phyloP scores from a whole-genome alignment of 108 stramenopile species.

The Seminavis robusta region DNA sequence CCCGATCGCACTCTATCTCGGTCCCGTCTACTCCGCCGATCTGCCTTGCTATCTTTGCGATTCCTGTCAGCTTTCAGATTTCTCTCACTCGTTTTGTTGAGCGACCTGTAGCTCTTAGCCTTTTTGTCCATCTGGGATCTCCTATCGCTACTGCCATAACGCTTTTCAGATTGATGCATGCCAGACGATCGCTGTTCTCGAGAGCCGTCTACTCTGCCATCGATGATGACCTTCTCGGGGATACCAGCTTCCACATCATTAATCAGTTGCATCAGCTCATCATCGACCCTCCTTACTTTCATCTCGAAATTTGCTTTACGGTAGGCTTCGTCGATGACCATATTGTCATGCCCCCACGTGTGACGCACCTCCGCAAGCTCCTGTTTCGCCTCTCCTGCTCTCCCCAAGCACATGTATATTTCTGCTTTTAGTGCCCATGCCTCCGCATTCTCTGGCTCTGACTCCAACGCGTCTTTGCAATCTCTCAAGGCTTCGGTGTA shows the following conservation, averaged over 20 bases:
- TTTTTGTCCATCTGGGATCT: too few species aligned
- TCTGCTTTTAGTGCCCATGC: conserved; percentile 53
- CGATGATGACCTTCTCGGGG: not conserved
- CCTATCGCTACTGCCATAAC: too few species aligned
- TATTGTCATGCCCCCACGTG: conserved; percentile 41
- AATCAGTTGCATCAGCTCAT: conserved; percentile 29
- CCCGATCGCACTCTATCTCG: too few species aligned
- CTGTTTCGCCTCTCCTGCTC: conserved; percentile 38
- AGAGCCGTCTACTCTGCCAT: not conserved
- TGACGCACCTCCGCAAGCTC: conserved; percentile 36
- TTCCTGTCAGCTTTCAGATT: too few species aligned
- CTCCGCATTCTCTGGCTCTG: conserved; percentile 31
- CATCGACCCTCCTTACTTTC: conserved; percentile 35
- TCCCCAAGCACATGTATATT: conserved; percentile 33
- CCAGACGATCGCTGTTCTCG: not conserved
- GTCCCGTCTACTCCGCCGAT: too few species aligned
- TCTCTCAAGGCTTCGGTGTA: conserved; percentile 36
- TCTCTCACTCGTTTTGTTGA: too few species aligned
- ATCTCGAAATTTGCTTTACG: conserved; percentile 48
- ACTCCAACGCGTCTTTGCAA: conserved; percentile 31
- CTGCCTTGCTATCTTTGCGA: too few species aligned
- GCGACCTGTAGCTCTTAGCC: too few species aligned
- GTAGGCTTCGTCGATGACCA: conserved; percentile 45
- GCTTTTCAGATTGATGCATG: too few species aligned
- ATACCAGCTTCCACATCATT: conserved; percentile 26